Evolutionary conservation across 2,329 filamentous ascomycete genomes (phyloP).

Genomic region (Claviceps arundinis): DNA sequence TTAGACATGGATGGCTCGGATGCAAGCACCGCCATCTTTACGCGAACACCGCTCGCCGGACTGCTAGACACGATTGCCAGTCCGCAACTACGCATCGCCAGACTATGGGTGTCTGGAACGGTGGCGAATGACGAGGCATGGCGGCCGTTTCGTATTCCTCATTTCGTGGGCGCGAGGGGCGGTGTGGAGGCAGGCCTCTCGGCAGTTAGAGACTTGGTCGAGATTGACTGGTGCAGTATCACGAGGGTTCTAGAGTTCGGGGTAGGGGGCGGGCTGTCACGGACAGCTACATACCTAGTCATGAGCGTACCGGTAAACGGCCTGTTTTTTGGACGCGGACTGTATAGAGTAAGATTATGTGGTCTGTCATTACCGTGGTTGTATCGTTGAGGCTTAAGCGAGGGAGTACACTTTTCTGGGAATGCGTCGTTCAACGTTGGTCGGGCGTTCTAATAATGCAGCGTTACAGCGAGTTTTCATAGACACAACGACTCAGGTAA

Average conservation of each 20-base stretch:
- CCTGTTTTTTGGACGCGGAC: background rate
- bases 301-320: background rate
- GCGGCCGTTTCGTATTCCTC: slow-evolving; percentile 6
- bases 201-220: background rate
- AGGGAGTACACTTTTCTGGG: too few species aligned
- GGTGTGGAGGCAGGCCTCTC: background rate
- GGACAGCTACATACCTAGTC: background rate
- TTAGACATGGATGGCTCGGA: background rate
- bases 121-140: slow-evolving; percentile 16
- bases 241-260: background rate
- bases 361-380: background rate
- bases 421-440: too few species aligned
- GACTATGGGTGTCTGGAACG: slow-evolving; percentile 22
- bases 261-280: background rate
- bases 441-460: too few species aligned
- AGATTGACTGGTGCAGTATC: slow-evolving; percentile 1
- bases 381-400: too few species aligned
- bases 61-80: slow-evolving; percentile 30
- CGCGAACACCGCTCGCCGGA: slow-evolving; percentile 18
- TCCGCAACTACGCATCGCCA: slow-evolving; percentile 28
- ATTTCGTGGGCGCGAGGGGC: slow-evolving; percentile 5
- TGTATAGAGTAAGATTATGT: background rate
- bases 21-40: slow-evolving; percentile 8
- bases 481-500: too few species aligned
- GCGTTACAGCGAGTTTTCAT: too few species aligned